These are phyloP conservation scores for Cudoniella acicularis DNA, from an alignment of 495 filamentous ascomycete species.

Conservation along the genomic window DNA sequence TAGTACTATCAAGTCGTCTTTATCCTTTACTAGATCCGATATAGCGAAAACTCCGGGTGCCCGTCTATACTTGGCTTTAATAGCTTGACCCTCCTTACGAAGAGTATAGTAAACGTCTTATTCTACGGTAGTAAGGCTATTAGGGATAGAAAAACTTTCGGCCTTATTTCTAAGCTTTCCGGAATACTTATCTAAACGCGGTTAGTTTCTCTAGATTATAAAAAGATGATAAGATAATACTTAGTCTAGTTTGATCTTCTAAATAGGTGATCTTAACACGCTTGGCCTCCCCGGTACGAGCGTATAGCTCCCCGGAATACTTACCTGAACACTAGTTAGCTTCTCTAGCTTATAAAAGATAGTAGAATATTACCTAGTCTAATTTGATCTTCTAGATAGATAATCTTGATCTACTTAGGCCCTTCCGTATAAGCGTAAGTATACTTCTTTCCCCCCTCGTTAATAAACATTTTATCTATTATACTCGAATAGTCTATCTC, in stretches of 20 bases:
- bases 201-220: neutral
- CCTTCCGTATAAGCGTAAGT: neutral
- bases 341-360: neutral
- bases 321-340: neutral
- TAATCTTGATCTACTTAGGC: neutral
- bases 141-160: neutral
- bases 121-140: neutral
- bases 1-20: conserved; percentile 2
- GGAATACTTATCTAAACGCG: neutral
- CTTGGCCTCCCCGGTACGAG: no score
- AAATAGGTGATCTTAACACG: no score
- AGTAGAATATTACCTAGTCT: conserved; percentile 2
- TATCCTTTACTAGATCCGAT: conserved; percentile 1
- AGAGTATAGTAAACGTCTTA: neutral
- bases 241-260: no score
- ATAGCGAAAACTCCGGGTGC: neutral
- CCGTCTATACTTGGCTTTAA: neutral
- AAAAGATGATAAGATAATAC: neutral
- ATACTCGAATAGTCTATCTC: neutral
- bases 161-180: neutral
- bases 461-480: conserved; percentile 2
- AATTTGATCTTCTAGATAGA: neutral
- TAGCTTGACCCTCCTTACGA: neutral
- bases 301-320: no score
- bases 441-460: neutral